Evolutionary conservation across 2,329 filamentous ascomycete genomes (phyloP).

Genomic region (Thermoascus crustaceus): DNA sequence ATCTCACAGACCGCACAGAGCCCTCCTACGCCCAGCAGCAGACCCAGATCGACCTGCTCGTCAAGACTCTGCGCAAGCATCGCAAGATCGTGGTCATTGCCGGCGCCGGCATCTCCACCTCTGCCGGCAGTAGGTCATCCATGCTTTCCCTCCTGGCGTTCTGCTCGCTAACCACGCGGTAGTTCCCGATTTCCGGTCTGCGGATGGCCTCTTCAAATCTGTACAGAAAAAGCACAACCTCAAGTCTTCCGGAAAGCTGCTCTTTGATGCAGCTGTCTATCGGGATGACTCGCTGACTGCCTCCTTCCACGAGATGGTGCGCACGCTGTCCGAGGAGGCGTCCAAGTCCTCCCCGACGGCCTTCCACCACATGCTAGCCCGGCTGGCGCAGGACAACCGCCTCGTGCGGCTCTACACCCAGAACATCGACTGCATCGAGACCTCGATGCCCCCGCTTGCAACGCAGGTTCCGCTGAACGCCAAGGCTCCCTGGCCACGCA

Average conservation of each 20-base stretch:
- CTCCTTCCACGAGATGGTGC: constrained; percentile 93
- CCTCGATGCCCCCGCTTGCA: constrained; percentile 65
- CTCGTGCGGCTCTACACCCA: constrained; percentile 88
- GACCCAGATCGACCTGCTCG: constrained; percentile 58
- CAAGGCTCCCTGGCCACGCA: constrained; percentile 87
- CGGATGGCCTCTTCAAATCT: constrained; percentile 78
- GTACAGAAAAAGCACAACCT: constrained; percentile 81
- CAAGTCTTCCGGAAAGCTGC: constrained; percentile 85
- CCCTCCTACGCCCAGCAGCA: constrained; percentile 44
- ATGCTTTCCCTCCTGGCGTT: constrained; percentile 11
- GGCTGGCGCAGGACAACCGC: constrained; percentile 76
- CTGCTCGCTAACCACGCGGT: constrained; percentile 8
- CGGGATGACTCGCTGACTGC: constrained; percentile 81
- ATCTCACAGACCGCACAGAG: constrained; percentile 45
- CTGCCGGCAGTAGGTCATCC: constrained; percentile 68
- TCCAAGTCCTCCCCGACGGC: constrained; percentile 69
- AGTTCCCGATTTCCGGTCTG: constrained; percentile 95
- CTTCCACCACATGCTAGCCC: constrained; percentile 91
- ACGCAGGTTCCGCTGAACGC: constrained; percentile 73
- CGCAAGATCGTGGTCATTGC: constrained; percentile 96
- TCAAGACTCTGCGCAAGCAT: constrained; percentile 72
- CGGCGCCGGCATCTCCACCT: constrained; percentile 93
- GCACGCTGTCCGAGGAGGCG: constrained; percentile 72
- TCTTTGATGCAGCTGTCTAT: constrained; percentile 97
- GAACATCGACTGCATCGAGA: constrained; percentile 94